Evolutionary conservation across 1,139 yeast species (phyloP).

Genomic region (Pichia sp.): DNA sequence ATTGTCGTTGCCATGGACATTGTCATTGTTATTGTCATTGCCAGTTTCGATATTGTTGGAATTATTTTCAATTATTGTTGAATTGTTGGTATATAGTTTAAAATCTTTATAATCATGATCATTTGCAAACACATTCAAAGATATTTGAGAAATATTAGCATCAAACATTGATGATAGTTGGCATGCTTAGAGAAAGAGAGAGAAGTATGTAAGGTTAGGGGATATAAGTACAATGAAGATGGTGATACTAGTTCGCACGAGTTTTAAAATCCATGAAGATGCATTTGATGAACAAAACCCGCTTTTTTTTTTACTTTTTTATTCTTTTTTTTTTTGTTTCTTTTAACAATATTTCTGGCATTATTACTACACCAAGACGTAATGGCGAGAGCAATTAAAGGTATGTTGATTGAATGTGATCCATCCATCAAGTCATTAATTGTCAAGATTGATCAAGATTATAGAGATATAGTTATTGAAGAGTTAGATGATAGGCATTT

Average conservation of each 20-base stretch:
- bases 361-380: too few species aligned
- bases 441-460: conserved; percentile 65
- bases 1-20: background rate
- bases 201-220: too few species aligned
- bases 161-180: background rate
- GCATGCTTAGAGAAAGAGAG: background rate
- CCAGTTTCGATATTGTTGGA: background rate
- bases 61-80: conserved; percentile 23
- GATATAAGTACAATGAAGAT: too few species aligned
- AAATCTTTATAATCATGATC: conserved; percentile 12
- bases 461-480: conserved; percentile 63
- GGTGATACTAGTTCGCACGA: too few species aligned
- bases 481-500: conserved; percentile 90
- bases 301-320: too few species aligned
- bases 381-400: conserved; percentile 37
- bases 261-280: too few species aligned
- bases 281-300: too few species aligned
- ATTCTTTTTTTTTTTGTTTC: too few species aligned
- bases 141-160: background rate
- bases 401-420: conserved; percentile 42
- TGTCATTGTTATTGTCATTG: conserved; percentile 16
- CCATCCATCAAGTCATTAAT: conserved; percentile 89
- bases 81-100: conserved; percentile 8
- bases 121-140: background rate
- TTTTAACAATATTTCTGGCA: too few species aligned